Percentiles rank a stretch among this genome's conserved stretches.
These are phyloP conservation scores for Elaeis oleifera DNA, from an alignment of 202 grass and related monocot genomes.

Conservation along the genomic window DNA sequence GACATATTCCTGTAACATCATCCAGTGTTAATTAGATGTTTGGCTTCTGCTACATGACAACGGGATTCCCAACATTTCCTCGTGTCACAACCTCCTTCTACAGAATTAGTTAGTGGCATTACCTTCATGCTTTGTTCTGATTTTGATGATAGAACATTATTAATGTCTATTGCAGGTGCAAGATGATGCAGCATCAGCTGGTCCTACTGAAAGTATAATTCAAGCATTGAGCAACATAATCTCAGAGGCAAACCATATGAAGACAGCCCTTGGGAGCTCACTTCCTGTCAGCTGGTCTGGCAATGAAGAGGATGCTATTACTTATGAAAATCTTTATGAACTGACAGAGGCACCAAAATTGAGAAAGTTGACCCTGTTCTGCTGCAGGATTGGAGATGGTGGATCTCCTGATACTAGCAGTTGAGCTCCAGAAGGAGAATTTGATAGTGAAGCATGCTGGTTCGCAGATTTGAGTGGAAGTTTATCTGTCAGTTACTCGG, in stretches of 20 bases:
- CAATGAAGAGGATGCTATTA: conserved; percentile 52
- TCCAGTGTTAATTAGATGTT: too few relatives aligned
- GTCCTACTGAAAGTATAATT: conserved; percentile 33
- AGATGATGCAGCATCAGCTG: conserved; percentile 55
- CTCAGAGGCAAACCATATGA: conserved; percentile 74
- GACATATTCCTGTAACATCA: too few relatives aligned
- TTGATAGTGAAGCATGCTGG: conserved; percentile 27
- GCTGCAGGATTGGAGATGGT: conserved; percentile 68
- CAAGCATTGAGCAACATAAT: conserved; percentile 61
- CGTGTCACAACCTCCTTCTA: too few relatives aligned
- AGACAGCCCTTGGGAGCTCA: conserved; percentile 41
- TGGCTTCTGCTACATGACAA: too few relatives aligned
- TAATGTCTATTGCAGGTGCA: conserved; percentile 30
- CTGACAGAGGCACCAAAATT: conserved; percentile 27
- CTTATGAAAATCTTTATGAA: conserved; percentile 43
- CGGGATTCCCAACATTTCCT: too few relatives aligned
- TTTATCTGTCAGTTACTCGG: too few relatives aligned
- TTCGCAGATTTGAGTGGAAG: too few relatives aligned
- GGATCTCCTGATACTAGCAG: conserved; percentile 67
- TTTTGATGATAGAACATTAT: too few relatives aligned
- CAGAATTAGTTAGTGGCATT: too few relatives aligned
- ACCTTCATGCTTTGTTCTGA: too few relatives aligned
- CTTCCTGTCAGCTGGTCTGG: conserved; percentile 84
- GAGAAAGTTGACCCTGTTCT: conserved; percentile 50
- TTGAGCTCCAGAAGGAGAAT: conserved; percentile 49